phyloP scores from a whole-genome alignment of 2,329 filamentous ascomycete species.

The Aureobasidium sp. region DNA sequence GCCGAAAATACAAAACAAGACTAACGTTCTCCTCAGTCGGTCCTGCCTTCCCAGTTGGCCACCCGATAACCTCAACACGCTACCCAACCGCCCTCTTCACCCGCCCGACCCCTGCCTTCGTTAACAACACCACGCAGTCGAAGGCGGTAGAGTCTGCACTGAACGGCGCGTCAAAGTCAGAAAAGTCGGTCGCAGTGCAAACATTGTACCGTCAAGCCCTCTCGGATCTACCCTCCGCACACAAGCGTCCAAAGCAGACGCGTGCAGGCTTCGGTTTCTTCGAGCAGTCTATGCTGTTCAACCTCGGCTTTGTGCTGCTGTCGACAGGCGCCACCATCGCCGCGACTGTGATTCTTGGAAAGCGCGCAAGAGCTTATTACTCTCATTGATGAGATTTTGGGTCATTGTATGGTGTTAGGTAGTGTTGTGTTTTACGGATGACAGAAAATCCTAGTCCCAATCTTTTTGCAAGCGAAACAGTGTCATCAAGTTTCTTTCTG shows the following conservation, averaged over 20 bases:
- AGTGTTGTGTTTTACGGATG: not conserved
- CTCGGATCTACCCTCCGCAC: constrained; percentile 21
- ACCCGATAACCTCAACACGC: constrained; percentile 26
- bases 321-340: constrained; percentile 2
- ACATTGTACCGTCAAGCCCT: constrained; percentile 21
- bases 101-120: constrained; percentile 36
- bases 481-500: not conserved
- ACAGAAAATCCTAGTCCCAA: not conserved
- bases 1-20: not conserved
- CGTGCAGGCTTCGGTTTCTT: constrained; percentile 32
- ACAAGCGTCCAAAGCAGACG: constrained; percentile 27
- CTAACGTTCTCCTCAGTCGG: constrained; percentile 24
- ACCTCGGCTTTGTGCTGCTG: constrained; percentile 28
- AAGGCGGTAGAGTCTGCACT: constrained; percentile 12
- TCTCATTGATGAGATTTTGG: not conserved
- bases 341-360: constrained; percentile 1
- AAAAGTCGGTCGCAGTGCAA: constrained; percentile 15
- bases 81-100: constrained; percentile 43
- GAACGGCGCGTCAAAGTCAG: constrained; percentile 5
- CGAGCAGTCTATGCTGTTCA: constrained; percentile 32
- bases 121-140: constrained; percentile 17
- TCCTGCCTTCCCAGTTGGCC: constrained; percentile 31
- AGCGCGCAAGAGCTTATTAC: constrained; percentile 3
- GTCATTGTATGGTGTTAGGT: not conserved
- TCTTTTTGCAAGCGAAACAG: constrained; percentile 7